Percentiles rank a stretch among this genome's conserved stretches.
Evolutionary conservation across 2,329 filamentous ascomycete genomes (phyloP).

Genomic region (Ciborinia camelliae): DNA sequence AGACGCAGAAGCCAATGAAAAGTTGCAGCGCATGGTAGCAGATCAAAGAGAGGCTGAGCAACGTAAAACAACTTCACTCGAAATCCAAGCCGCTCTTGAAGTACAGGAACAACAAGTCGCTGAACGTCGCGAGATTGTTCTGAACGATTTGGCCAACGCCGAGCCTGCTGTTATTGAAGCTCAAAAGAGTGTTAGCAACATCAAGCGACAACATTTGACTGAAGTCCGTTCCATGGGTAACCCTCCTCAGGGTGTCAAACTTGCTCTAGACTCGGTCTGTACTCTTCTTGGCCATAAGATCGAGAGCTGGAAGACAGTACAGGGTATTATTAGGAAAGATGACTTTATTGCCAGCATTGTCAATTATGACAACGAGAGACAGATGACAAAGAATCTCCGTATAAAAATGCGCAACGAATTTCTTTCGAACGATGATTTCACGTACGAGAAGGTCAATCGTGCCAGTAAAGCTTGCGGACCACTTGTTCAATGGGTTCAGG

Average conservation of each 20-base stretch:
- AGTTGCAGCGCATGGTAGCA: slow-evolving; percentile 93
- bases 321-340: slow-evolving; percentile 82
- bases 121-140: slow-evolving; percentile 75
- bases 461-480: slow-evolving; percentile 96
- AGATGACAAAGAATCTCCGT: slow-evolving; percentile 83
- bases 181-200: slow-evolving; percentile 95
- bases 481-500: slow-evolving; percentile 93
- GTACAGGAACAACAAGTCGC: slow-evolving; percentile 88
- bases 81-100: slow-evolving; percentile 83
- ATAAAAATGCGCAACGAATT: slow-evolving; percentile 91
- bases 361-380: slow-evolving; percentile 90
- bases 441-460: slow-evolving; percentile 91
- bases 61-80: slow-evolving; percentile 79
- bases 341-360: slow-evolving; percentile 98
- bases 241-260: slow-evolving; percentile 83
- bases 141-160: slow-evolving; percentile 82
- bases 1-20: slow-evolving; percentile 93
- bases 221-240: slow-evolving; percentile 97
- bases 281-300: slow-evolving; percentile 88
- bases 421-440: slow-evolving; percentile 90
- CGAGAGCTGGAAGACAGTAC: slow-evolving; percentile 86
- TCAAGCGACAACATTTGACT: slow-evolving; percentile 94
- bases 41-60: slow-evolving; percentile 94
- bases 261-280: slow-evolving; percentile 95
- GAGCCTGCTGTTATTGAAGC: slow-evolving; percentile 92